Conservation (phyloP, 257 asterid species). For the Schizonepeta tenuifolia region DNA sequence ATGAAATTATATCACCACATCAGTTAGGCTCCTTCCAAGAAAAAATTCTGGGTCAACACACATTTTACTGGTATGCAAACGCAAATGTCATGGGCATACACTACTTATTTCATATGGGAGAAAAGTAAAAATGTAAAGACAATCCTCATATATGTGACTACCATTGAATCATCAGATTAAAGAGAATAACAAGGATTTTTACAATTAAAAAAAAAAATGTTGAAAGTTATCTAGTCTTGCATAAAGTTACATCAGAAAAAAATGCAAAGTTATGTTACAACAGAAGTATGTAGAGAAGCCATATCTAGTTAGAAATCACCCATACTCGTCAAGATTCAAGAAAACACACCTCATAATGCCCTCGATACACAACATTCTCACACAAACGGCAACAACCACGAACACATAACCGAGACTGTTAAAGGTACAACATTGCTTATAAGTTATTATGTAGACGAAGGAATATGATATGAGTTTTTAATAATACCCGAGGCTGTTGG, state of each 20-base stretch:
- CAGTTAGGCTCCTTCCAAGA: too few relatives aligned
- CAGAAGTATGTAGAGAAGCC: slow-evolving; percentile 2
- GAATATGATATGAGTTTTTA: background rate
- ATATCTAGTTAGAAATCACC: background rate
- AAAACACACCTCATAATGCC: slow-evolving; percentile 7
- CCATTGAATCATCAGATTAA: background rate
- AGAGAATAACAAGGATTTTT: background rate
- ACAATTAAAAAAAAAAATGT: too few relatives aligned
- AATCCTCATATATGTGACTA: background rate
- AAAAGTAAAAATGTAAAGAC: background rate
- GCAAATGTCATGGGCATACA: background rate
- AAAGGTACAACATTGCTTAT: slow-evolving; percentile 26
- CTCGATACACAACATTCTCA: background rate
- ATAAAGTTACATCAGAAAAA: background rate
- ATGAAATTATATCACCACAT: too few relatives aligned
- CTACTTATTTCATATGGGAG: background rate
- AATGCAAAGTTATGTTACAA: slow-evolving; percentile 13
- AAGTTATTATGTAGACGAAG: slow-evolving; percentile 8
- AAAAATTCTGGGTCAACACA: too few relatives aligned
- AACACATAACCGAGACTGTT: slow-evolving; percentile 16
- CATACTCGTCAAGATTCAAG: slow-evolving; percentile 22
- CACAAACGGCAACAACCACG: background rate
- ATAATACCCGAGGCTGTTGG: slow-evolving; percentile 11
- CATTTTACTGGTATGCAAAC: background rate
- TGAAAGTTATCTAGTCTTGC: background rate